Evolutionary conservation across 139 green algal genomes (phyloP).

Genomic region (Protoeuglena noctilucae): DNA sequence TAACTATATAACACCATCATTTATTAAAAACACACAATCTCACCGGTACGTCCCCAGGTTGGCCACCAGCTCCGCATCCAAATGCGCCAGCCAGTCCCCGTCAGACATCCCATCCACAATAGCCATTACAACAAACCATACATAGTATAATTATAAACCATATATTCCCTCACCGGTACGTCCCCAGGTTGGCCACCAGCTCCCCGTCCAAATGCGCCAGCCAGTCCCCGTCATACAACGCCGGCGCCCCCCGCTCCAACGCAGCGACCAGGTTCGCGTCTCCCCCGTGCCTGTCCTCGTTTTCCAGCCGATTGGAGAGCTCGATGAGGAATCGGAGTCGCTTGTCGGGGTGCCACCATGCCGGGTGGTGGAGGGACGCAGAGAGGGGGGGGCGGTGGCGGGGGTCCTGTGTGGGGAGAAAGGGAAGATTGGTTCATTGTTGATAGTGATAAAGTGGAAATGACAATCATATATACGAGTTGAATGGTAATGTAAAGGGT

Average conservation of each 20-base stretch:
- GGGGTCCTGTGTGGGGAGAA: constrained; percentile 36
- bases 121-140: too few species aligned
- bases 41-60: constrained; percentile 27
- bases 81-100: constrained; percentile 10
- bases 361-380: constrained; percentile 60
- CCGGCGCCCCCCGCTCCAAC: constrained; percentile 12
- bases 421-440: too few species aligned
- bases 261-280: constrained; percentile 10
- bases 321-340: constrained; percentile 81
- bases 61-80: constrained; percentile 37
- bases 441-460: too few species aligned
- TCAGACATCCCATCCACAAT: constrained; percentile 11
- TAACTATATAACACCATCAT: too few species aligned
- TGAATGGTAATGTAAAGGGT: too few species aligned
- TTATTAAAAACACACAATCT: too few species aligned
- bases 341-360: constrained; percentile 70
- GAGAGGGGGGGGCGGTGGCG: constrained; percentile 37
- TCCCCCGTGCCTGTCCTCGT: constrained; percentile 54
- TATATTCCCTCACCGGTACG: too few species aligned
- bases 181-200: constrained; percentile 40
- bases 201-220: constrained; percentile 27
- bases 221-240: constrained; percentile 5
- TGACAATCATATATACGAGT: too few species aligned
- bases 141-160: too few species aligned
- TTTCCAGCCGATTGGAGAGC: constrained; percentile 67